phyloP scores from a whole-genome alignment of 345 rosid genomes.

The Arabidopsis thaliana region DNA sequence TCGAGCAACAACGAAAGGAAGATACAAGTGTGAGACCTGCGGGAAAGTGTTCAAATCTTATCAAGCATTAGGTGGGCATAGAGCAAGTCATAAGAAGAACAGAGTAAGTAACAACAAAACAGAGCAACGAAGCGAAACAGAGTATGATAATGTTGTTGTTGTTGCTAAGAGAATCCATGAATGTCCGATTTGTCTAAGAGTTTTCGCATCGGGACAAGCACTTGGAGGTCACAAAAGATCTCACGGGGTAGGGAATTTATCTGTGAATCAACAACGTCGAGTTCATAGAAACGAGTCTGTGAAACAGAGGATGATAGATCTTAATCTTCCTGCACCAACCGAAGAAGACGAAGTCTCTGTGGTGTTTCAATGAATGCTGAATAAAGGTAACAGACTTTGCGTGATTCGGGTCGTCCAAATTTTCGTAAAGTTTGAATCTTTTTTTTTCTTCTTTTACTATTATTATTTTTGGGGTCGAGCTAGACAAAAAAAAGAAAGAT shows the following conservation, averaged over 20 bases:
- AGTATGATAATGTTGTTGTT: constrained; percentile 37
- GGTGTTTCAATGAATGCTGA: constrained; percentile 66
- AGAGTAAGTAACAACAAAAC: constrained; percentile 44
- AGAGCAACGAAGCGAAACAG: constrained; percentile 44
- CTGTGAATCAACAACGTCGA: constrained; percentile 36
- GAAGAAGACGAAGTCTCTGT: constrained; percentile 84
- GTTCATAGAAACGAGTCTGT: constrained; percentile 35
- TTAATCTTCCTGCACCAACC: constrained; percentile 85
- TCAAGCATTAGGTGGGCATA: constrained; percentile 91
- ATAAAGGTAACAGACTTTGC: constrained; percentile 51
- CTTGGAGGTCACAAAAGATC: constrained; percentile 98
- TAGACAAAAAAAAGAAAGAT: too few species aligned
- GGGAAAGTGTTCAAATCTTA: constrained; percentile 80
- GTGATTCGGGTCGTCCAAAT: constrained; percentile 50
- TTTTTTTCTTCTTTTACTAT: constrained; percentile 30
- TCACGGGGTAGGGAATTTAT: constrained; percentile 56
- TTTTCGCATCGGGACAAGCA: constrained; percentile 93
- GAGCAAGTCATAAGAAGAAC: constrained; percentile 89
- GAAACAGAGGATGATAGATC: constrained; percentile 69
- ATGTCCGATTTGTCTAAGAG: constrained; percentile 85
- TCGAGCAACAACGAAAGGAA: constrained; percentile 48
- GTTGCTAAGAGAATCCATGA: constrained; percentile 60
- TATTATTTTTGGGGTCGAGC: constrained; percentile 11
- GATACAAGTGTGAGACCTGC: constrained; percentile 83
- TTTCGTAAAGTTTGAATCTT: constrained; percentile 57